Conservation (phyloP, 257 asterid species). For the Solanum clarkiae region DNA sequence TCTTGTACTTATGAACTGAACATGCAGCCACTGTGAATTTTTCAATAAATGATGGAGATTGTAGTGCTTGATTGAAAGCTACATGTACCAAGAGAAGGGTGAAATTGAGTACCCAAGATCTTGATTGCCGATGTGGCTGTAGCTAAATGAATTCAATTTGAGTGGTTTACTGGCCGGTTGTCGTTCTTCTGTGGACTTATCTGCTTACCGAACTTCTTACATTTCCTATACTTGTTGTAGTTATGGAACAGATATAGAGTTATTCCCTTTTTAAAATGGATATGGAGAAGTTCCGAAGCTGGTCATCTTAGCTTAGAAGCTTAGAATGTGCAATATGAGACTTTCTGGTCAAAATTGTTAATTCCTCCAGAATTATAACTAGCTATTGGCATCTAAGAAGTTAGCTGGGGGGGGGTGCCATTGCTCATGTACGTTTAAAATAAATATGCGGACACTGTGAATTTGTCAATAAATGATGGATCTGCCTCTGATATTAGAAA, state of each 20-base stretch:
- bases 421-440: not conserved
- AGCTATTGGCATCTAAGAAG: not conserved
- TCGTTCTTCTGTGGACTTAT: slow-evolving; percentile 25
- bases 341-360: not conserved
- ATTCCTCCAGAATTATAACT: not conserved
- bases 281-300: not conserved
- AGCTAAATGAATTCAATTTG: slow-evolving; percentile 14
- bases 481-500: not conserved
- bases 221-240: not conserved
- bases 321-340: not conserved
- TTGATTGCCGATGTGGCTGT: slow-evolving; percentile 47
- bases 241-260: not conserved
- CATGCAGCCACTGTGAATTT: too few species aligned
- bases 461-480: not conserved
- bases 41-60: not conserved
- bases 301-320: not conserved
- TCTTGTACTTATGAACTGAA: too few species aligned
- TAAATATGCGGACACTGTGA: not conserved
- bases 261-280: not conserved
- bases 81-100: slow-evolving; percentile 42
- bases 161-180: slow-evolving; percentile 56
- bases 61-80: slow-evolving; percentile 3
- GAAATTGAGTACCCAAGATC: slow-evolving; percentile 13
- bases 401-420: not conserved
- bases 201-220: slow-evolving; percentile 19